Base-by-base conservation (phyloP, 2,329 filamentous ascomycete species). In the Colletotrichum sp. region DNA sequence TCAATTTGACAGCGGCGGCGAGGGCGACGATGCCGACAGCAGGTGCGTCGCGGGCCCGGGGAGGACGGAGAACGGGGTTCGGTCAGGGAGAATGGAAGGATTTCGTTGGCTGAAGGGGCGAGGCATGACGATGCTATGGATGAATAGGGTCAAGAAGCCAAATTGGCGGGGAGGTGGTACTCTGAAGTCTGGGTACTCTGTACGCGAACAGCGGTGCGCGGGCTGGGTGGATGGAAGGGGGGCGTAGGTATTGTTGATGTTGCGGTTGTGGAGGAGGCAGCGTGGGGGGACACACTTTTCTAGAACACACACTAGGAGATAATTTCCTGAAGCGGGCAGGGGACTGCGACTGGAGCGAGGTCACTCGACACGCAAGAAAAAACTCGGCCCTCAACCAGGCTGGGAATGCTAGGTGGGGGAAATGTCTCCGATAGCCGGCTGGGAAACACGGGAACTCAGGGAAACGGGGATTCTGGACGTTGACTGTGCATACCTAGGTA, bases 241-340 rank as follows among this genome's bases (percentile, higher is more conserved):
- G 43, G 43, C 34, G 34, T 38, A 38, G 34, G 34, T 38, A 38
- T 5, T 52, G 24, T 9, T 63, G 57, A 26, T 52, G 67, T 36
- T 58, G 57, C 52, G 8, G 57, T 52, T 52, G 67, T 66, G 67
- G 52, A 71, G 52, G 67, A 65, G 43, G 48, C 48, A 76, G 74
- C 70, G 74, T 76, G 74, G 74, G 73, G 73, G 74, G 69, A 48
- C 70, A 57, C 43, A 68, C 52, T 68, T 76, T 76, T 76, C 70
- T 76, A 74, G 74, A 76, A 74, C 74, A 65, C 57, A 26, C 70
- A 76, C 74, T 76, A 76, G 74, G 74, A 69, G 34, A 76, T 69
- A 76, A 76, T 76, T 76, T 60, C 74, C 74, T 76, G 70, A 76
- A 76, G 21, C 24, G 71, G 70, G 71, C 43, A 76, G 55, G 64